Percentiles rank a stretch among this genome's conserved stretches.
These are phyloP conservation scores for Viola odorata DNA, from an alignment of 345 rosid species.

Conservation along the genomic window DNA sequence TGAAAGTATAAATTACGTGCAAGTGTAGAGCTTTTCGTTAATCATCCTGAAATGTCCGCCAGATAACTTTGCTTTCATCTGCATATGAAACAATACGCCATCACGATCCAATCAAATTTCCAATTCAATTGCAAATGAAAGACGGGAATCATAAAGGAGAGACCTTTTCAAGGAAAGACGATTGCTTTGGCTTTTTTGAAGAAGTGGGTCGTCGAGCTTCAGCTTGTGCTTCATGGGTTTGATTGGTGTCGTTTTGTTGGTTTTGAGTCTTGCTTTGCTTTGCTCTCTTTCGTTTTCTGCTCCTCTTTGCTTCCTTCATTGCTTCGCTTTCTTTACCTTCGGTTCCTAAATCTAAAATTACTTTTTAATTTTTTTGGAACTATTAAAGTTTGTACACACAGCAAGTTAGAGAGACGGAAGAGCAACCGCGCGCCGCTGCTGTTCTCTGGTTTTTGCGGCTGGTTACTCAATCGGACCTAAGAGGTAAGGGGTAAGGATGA, in stretches of 20 bases:
- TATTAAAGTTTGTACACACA: background rate
- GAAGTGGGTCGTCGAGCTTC: slow-evolving; percentile 1
- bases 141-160: background rate
- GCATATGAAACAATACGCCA: slow-evolving; percentile 14
- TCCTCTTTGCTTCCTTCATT: slow-evolving; percentile 33
- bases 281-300: slow-evolving; percentile 51
- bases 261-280: slow-evolving; percentile 21
- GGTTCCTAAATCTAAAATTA: slow-evolving; percentile 1
- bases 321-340: background rate
- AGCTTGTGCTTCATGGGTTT: background rate
- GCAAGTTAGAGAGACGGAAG: too few species aligned
- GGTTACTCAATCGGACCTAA: too few species aligned
- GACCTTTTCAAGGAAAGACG: slow-evolving; percentile 33
- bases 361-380: background rate
- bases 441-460: too few species aligned
- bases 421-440: too few species aligned
- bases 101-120: background rate
- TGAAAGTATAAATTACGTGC: slow-evolving; percentile 47
- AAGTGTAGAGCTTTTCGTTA: slow-evolving; percentile 87
- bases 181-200: slow-evolving; percentile 13
- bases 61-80: slow-evolving; percentile 72
- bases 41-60: slow-evolving; percentile 94
- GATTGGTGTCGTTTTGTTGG: slow-evolving; percentile 4
- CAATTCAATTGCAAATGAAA: background rate
- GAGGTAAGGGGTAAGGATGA: too few species aligned